Percentiles rank a stretch among this genome's conserved stretches.
Conservation (phyloP, 345 rosid genomes). For the Hibiscus syriacus region DNA sequence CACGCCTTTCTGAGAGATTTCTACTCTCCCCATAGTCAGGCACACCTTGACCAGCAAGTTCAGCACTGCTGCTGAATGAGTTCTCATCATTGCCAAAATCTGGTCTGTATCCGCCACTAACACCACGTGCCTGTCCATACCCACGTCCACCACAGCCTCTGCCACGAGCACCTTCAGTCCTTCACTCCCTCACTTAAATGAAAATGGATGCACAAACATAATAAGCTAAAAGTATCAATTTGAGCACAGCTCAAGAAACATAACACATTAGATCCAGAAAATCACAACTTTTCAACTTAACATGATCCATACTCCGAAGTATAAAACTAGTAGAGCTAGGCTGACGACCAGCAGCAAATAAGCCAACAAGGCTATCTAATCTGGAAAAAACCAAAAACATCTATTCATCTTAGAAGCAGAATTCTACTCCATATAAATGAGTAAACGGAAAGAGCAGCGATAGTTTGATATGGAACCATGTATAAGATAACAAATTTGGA, state of each 20-base stretch:
- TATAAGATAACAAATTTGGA: not conserved
- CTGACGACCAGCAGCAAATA: slow-evolving; percentile 97
- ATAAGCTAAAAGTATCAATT: not conserved
- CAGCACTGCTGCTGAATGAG: slow-evolving; percentile 29
- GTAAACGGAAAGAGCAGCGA: not conserved
- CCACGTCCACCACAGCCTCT: slow-evolving; percentile 51
- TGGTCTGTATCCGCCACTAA: slow-evolving; percentile 42
- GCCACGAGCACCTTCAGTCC: slow-evolving; percentile 34
- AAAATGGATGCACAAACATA: not conserved
- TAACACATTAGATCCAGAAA: not conserved
- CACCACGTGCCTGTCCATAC: slow-evolving; percentile 27
- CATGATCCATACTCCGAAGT: not conserved
- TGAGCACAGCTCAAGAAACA: not conserved
- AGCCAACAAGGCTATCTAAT: slow-evolving; percentile 87
- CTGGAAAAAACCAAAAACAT: slow-evolving; percentile 31
- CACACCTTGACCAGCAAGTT: too few relatives aligned
- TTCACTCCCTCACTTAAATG: slow-evolving; percentile 61
- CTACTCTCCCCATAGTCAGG: slow-evolving; percentile 50
- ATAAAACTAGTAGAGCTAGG: slow-evolving; percentile 56
- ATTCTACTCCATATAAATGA: not conserved
- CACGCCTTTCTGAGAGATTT: slow-evolving; percentile 23
- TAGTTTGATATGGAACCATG: not conserved
- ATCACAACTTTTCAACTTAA: not conserved
- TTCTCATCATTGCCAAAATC: slow-evolving; percentile 44
- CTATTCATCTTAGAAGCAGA: slow-evolving; percentile 10